Percentiles rank a stretch among this genome's conserved stretches.
phyloP scores from a whole-genome alignment of 2,329 filamentous ascomycete genomes.

The Balansia obtecta region DNA sequence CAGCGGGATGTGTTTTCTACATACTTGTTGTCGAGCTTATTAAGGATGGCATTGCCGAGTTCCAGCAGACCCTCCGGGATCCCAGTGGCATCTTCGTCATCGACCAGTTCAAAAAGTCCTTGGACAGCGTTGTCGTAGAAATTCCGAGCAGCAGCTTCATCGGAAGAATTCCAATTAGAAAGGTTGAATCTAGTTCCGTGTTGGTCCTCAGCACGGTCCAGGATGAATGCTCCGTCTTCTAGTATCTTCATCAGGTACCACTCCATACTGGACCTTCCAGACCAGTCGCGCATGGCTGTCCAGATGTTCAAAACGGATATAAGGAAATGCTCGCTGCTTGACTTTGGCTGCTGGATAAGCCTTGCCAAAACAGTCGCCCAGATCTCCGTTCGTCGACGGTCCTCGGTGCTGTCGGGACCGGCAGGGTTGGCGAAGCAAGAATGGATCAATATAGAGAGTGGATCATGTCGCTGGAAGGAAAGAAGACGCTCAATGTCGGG shows the following conservation, averaged over 20 bases:
- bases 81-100: slow-evolving; percentile 71
- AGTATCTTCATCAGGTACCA: slow-evolving; percentile 91
- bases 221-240: slow-evolving; percentile 80
- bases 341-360: slow-evolving; percentile 65
- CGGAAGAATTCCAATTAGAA: slow-evolving; percentile 61
- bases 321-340: slow-evolving; percentile 67
- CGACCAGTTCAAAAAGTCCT: slow-evolving; percentile 73
- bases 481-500: slow-evolving; percentile 68
- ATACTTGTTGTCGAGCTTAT: slow-evolving; percentile 59
- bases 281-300: slow-evolving; percentile 80
- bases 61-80: slow-evolving; percentile 79
- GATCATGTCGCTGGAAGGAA: slow-evolving; percentile 81
- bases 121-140: slow-evolving; percentile 78
- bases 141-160: slow-evolving; percentile 70
- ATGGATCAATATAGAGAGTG: slow-evolving; percentile 72
- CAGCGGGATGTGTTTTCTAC: slow-evolving; percentile 68
- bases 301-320: slow-evolving; percentile 79
- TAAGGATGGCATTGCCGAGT: slow-evolving; percentile 71
- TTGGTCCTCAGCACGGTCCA: slow-evolving; percentile 75
- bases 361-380: slow-evolving; percentile 84
- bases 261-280: slow-evolving; percentile 78
- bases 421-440: slow-evolving; percentile 82
- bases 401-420: slow-evolving; percentile 69
- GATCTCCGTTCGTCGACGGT: slow-evolving; percentile 64
- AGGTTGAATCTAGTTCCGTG: slow-evolving; percentile 59